Conservation (phyloP, 2,329 filamentous ascomycete genomes). For the Aspergillaceae sp. region DNA sequence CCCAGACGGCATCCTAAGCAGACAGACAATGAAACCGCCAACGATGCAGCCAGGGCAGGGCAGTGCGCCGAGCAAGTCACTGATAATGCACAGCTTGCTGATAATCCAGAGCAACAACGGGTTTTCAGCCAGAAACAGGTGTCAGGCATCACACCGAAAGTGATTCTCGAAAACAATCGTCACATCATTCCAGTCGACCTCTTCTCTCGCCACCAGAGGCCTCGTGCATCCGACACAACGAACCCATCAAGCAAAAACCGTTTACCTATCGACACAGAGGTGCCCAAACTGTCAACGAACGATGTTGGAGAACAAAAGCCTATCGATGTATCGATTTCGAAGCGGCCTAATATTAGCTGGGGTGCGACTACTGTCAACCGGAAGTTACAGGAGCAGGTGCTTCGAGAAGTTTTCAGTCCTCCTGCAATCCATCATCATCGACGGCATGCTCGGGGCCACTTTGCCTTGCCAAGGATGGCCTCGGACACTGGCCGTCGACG, state of each 20-base stretch:
- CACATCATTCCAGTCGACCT: constrained; percentile 85
- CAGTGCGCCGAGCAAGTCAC: constrained; percentile 9
- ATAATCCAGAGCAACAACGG: constrained; percentile 34
- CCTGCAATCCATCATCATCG: constrained; percentile 74
- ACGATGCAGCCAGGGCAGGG: constrained; percentile 2
- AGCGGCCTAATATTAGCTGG: constrained; percentile 56
- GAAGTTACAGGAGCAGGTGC: constrained; percentile 77
- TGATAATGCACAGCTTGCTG: constrained; percentile 8
- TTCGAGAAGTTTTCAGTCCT: constrained; percentile 83
- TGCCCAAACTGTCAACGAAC: constrained; percentile 4
- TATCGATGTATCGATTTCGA: constrained; percentile 23
- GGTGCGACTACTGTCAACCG: constrained; percentile 88
- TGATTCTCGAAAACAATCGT: constrained; percentile 87
- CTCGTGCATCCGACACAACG: constrained; percentile 26
- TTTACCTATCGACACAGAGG: constrained; percentile 13
- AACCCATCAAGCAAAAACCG: constrained; percentile 10
- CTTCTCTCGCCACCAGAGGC: constrained; percentile 50
- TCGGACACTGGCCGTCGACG: constrained; percentile 24
- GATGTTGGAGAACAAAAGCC: constrained; percentile 8
- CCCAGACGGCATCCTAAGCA: constrained; percentile 46
- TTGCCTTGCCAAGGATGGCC: constrained; percentile 49
- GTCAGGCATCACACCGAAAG: constrained; percentile 68
- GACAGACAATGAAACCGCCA: constrained; percentile 7
- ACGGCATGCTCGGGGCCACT: constrained; percentile 55
- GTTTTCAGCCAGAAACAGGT: constrained; percentile 69